Evolutionary conservation across 2,329 filamentous ascomycete species (phyloP).

Genomic region (Phoma herbarum): DNA sequence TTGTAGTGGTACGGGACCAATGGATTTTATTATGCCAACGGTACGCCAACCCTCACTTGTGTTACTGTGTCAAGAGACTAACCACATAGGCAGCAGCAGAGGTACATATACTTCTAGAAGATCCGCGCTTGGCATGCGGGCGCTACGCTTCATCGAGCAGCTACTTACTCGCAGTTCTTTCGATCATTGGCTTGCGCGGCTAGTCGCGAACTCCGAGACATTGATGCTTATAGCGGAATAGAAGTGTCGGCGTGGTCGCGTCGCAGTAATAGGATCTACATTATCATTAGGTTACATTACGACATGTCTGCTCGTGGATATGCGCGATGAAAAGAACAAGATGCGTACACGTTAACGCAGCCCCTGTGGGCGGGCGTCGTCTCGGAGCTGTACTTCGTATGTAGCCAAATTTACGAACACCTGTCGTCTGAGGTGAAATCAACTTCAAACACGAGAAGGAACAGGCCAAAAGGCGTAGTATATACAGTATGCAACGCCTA

Average conservation of each 20-base stretch:
- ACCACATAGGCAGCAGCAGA: slow-evolving; percentile 4
- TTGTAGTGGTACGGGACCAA: not conserved
- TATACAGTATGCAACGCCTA: slow-evolving; percentile 18
- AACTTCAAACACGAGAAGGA: not conserved
- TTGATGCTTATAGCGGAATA: not conserved
- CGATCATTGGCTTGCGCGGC: not conserved
- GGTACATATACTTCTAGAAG: not conserved
- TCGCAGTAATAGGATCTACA: not conserved
- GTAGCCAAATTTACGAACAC: not conserved
- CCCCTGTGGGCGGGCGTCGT: not conserved
- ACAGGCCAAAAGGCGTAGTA: slow-evolving; percentile 1
- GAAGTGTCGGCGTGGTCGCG: not conserved
- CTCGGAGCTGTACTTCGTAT: not conserved
- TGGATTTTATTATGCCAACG: not conserved
- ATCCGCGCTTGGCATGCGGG: slow-evolving; percentile 3
- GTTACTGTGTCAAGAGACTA: not conserved
- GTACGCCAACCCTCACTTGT: not conserved
- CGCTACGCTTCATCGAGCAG: slow-evolving; percentile 15
- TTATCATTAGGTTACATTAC: not conserved
- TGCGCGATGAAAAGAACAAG: not conserved
- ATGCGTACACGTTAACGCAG: not conserved
- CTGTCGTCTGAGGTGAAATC: not conserved
- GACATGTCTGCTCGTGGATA: not conserved
- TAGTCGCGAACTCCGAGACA: not conserved
- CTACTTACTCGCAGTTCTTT: not conserved